phyloP scores from a whole-genome alignment of 306 rosid genomes.

The Oemleria cerasiformis region DNA sequence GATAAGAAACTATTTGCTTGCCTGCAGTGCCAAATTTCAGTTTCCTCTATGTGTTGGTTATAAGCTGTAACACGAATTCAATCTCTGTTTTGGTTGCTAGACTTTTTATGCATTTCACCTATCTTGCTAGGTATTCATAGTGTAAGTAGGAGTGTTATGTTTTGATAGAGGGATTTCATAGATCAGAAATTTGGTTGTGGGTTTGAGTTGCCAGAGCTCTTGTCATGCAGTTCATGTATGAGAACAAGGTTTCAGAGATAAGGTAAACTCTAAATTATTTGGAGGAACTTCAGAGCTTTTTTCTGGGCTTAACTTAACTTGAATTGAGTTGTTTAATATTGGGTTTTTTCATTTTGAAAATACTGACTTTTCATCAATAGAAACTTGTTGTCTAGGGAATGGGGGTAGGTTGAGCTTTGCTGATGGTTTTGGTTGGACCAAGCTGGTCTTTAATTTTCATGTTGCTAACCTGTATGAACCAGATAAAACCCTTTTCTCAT shows the following conservation, averaged over 20 bases:
- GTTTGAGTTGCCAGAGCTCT: neutral
- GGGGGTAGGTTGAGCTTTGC: neutral
- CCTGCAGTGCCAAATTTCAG: neutral
- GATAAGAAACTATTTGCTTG: neutral
- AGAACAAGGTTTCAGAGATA: neutral
- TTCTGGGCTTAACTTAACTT: neutral
- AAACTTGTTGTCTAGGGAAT: neutral
- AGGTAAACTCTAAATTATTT: neutral
- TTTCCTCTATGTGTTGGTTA: neutral
- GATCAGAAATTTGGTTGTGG: neutral
- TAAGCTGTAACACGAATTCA: neutral
- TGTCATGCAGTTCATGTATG: neutral
- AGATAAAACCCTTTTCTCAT: neutral
- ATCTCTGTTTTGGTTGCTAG: conserved; percentile 7
- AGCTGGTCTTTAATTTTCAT: neutral
- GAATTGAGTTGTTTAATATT: neutral
- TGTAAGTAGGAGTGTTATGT: neutral
- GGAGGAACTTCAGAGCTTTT: neutral
- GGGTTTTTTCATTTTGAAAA: neutral
- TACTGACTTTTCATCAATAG: too few relatives aligned
- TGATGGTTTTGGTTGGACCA: neutral
- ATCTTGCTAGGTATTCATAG: conserved; percentile 1
- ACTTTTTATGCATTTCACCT: neutral
- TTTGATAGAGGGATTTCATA: neutral
- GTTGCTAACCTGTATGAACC: neutral